phyloP scores from a whole-genome alignment of 2,329 filamentous ascomycete genomes.

The Colletotrichum melonis region DNA sequence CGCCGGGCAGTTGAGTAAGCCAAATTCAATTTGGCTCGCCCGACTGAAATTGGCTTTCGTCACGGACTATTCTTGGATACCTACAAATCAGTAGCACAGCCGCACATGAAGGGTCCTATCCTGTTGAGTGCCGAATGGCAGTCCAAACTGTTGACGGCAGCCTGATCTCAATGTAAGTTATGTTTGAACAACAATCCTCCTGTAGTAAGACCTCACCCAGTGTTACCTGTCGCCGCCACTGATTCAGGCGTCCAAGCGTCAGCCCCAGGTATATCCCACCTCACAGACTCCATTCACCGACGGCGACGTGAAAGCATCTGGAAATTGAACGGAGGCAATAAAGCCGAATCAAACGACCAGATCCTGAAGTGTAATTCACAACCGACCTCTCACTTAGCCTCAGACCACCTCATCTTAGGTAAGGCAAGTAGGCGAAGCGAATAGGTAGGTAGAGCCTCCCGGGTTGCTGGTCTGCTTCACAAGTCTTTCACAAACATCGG shows the following conservation, averaged over 20 bases:
- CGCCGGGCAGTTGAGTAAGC: neutral
- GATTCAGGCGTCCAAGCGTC: constrained; percentile 18
- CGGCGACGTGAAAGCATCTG: neutral
- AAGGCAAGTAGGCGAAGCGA: no score
- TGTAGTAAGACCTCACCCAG: no score
- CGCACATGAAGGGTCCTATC: no score
- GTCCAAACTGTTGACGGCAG: no score
- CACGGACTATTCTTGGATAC: neutral
- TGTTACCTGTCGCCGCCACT: neutral
- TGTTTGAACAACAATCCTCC: no score
- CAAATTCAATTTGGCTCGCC: neutral
- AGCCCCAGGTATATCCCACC: neutral
- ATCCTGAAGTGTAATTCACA: neutral
- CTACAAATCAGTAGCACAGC: no score
- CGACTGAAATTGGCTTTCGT: no score
- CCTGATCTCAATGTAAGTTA: no score
- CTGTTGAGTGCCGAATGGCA: no score
- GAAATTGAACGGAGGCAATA: neutral
- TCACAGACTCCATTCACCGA: neutral
- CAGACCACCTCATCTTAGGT: no score
- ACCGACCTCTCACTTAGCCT: neutral
- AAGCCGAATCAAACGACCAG: neutral
- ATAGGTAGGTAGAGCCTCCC: no score
- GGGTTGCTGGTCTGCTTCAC: neutral
- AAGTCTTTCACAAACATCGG: neutral